These are phyloP conservation scores for Penicillium digitatum DNA, from an alignment of 2,329 filamentous ascomycete species.

Conservation along the genomic window DNA sequence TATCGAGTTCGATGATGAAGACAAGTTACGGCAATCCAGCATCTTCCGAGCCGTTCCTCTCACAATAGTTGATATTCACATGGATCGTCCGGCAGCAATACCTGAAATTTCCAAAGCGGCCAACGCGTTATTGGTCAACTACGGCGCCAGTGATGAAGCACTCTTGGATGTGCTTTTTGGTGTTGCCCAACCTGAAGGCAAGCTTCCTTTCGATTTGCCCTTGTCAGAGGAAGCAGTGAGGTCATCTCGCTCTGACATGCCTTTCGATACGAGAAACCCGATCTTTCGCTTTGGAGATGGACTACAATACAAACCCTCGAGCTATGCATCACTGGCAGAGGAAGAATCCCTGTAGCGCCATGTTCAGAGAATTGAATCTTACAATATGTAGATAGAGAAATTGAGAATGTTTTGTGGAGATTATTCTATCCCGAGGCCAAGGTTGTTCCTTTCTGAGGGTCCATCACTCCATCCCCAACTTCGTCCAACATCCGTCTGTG, in stretches of 20 bases:
- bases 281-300: background rate
- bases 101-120: background rate
- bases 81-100: background rate
- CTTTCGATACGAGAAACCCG: background rate
- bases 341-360: background rate
- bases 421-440: background rate
- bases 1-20: background rate
- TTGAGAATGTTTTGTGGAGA: background rate
- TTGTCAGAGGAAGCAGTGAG: background rate
- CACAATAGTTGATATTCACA: background rate
- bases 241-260: background rate
- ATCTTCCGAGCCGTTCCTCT: background rate
- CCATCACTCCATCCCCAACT: too few species aligned
- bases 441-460: background rate
- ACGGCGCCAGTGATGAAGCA: background rate
- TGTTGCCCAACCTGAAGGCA: background rate
- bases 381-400: background rate
- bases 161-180: background rate
- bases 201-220: background rate
- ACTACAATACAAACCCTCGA: background rate
- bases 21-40: background rate
- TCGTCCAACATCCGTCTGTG: background rate
- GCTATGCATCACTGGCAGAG: background rate
- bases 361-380: background rate
- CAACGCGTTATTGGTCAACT: background rate